Base-by-base conservation (phyloP, 768 basidiomycete genomes). In the Termitomyces sp. region DNA sequence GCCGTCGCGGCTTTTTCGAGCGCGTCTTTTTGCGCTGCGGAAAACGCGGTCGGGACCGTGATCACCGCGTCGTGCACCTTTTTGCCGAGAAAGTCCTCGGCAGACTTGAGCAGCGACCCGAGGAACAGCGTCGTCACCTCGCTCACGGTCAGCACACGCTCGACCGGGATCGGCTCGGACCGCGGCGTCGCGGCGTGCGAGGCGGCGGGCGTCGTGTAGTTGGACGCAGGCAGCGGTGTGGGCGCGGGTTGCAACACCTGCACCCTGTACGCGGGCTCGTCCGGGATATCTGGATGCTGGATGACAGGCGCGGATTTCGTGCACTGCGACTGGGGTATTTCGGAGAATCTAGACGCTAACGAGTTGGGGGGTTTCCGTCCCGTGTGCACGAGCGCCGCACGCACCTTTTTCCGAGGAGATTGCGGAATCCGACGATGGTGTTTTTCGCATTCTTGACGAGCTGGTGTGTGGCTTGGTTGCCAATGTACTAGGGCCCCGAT, bases 401-500 rank as follows among this genome's bases (percentile, higher is more conserved):
- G 54, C 58, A 95, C 89, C 86, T 94, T 79, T 94, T 92, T 55
- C 96, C 96, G 28, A 99, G 77, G 8, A 98, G 77, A 69, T 97
- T 94, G 26, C 95, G 81, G 79, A 98, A 98, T 1, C 90, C 92
- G n/a, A 84, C 85, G 65, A 98, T 94, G 18, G 95, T 96, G 70
- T 99, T 98, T 66, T 87, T 80, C 0, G 89, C 76, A 72, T 99
- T 98, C 75, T 97, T 97, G 15, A 98, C 92, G 39, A 98, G 86
- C 68, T 98, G 97, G 3, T 85, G 87, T 67, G 88, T 92, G 41
- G 95, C 96, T 68, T 93, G 90, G 72, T 92, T 95, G 60, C 97
- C 97, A 51, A 96, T 90, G 75, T 98, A 98, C 95, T 97, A 7
- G 5, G 16, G 18, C n/a, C n/a, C n/a, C n/a, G 16, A 7, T 37